phyloP scores from a whole-genome alignment of 1,284 basidiomycete genomes.

The Amylostereum chailletii region DNA sequence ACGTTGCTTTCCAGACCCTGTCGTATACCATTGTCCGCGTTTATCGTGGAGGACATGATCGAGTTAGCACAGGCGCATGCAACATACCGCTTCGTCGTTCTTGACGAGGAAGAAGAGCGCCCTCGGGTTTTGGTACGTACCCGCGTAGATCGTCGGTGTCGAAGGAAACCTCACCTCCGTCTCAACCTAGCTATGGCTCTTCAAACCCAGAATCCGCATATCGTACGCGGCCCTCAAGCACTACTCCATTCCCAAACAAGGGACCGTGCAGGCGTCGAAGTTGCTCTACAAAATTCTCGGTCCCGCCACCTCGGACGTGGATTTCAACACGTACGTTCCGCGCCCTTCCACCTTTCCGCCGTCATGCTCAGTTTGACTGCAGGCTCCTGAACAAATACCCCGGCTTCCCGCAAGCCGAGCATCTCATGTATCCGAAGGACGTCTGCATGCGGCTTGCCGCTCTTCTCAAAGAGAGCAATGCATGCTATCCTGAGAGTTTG shows the following conservation, averaged over 20 bases:
- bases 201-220: slow-evolving; percentile 78
- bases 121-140: slow-evolving; percentile 66
- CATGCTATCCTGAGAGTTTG: slow-evolving; percentile 63
- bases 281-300: slow-evolving; percentile 67
- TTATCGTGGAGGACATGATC: slow-evolving; percentile 79
- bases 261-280: slow-evolving; percentile 60
- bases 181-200: slow-evolving; percentile 68
- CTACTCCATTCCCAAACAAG: slow-evolving; percentile 52
- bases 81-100: slow-evolving; percentile 78
- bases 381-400: slow-evolving; percentile 61
- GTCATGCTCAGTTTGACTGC: slow-evolving; percentile 3
- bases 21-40: slow-evolving; percentile 71
- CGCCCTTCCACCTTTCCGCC: neutral
- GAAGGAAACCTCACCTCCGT: neutral
- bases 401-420: slow-evolving; percentile 78
- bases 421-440: slow-evolving; percentile 66
- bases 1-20: slow-evolving; percentile 32
- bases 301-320: slow-evolving; percentile 37
- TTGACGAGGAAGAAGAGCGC: slow-evolving; percentile 75
- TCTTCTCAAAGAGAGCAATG: slow-evolving; percentile 64
- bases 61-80: slow-evolving; percentile 86
- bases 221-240: slow-evolving; percentile 55
- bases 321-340: slow-evolving; percentile 45
- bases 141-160: neutral
- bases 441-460: slow-evolving; percentile 61